Evolutionary conservation across 768 basidiomycete genomes (phyloP).

Genomic region (Artomyces pyxidatus): DNA sequence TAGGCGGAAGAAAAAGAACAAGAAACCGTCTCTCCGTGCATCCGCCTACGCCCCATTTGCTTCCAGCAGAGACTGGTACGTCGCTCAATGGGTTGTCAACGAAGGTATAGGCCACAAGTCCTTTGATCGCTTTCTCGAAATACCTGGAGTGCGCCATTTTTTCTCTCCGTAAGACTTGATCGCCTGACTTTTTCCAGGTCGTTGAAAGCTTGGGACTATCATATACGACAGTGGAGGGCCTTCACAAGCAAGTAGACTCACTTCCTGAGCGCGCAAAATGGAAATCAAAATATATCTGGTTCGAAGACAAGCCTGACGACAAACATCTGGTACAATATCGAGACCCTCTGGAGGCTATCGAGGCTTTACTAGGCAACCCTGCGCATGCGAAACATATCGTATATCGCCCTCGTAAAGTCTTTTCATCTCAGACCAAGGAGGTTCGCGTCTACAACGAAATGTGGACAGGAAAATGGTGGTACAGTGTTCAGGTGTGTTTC

Average conservation of each 20-base stretch:
- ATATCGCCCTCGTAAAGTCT: slow-evolving; percentile 1
- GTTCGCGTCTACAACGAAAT: slow-evolving; percentile 11
- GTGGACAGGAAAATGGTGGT: slow-evolving; percentile 13
- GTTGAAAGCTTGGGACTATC: slow-evolving; percentile 18
- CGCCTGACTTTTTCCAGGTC: too few relatives aligned
- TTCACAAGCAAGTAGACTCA: slow-evolving; percentile 22
- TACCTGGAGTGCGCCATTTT: too few relatives aligned
- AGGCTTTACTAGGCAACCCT: slow-evolving; percentile 9
- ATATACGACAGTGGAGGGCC: slow-evolving; percentile 18
- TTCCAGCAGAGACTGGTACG: too few relatives aligned
- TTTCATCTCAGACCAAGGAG: neutral
- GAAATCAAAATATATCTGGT: slow-evolving; percentile 16
- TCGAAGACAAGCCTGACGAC: slow-evolving; percentile 20
- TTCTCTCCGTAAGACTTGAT: too few relatives aligned
- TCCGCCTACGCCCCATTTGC: too few relatives aligned
- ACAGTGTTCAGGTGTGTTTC: slow-evolving; percentile 5
- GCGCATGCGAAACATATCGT: slow-evolving; percentile 6
- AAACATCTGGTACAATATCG: slow-evolving; percentile 24
- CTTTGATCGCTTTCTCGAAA: too few relatives aligned
- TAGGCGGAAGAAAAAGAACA: too few relatives aligned
- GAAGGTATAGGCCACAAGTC: too few relatives aligned
- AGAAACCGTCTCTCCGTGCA: too few relatives aligned
- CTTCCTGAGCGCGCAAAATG: slow-evolving; percentile 23
- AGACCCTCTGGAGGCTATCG: slow-evolving; percentile 6
- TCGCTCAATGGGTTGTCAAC: too few relatives aligned